These are phyloP conservation scores for Aspergillus fructus DNA, from an alignment of 2,329 filamentous ascomycete species.

Conservation along the genomic window DNA sequence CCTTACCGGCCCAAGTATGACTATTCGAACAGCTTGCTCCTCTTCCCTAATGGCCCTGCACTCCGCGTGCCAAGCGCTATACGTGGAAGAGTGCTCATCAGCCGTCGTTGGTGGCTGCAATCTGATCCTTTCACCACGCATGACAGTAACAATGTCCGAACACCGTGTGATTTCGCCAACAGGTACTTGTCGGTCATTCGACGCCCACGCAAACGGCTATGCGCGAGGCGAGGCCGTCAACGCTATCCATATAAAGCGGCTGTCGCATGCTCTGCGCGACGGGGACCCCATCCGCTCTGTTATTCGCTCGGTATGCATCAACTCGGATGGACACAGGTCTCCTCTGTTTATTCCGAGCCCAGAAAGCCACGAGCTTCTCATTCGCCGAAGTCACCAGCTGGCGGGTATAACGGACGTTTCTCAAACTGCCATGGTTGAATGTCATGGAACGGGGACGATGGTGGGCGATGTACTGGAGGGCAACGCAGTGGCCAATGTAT, in stretches of 20 bases:
- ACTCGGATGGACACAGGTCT: conserved; percentile 24
- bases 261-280: conserved; percentile 24
- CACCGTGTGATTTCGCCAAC: conserved; percentile 35
- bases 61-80: conserved; percentile 23
- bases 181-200: conserved; percentile 29
- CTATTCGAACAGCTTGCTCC: conserved; percentile 33
- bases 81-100: conserved; percentile 10
- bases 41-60: conserved; percentile 33
- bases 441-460: conserved; percentile 14
- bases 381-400: background rate
- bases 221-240: conserved; percentile 33
- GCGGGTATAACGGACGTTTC: conserved; percentile 8
- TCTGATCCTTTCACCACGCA: conserved; percentile 31
- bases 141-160: conserved; percentile 27
- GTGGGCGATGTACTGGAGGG: conserved; percentile 1
- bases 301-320: conserved; percentile 25
- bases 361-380: conserved; percentile 9
- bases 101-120: conserved; percentile 38
- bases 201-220: conserved; percentile 31
- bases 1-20: conserved; percentile 20
- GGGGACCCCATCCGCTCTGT: conserved; percentile 32
- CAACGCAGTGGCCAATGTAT: conserved; percentile 2
- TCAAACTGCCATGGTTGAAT: conserved; percentile 15
- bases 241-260: conserved; percentile 31
- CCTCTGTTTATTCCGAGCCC: conserved; percentile 13